phyloP scores from a whole-genome alignment of 139 green algal species.

The Haematococcus lacustris region DNA sequence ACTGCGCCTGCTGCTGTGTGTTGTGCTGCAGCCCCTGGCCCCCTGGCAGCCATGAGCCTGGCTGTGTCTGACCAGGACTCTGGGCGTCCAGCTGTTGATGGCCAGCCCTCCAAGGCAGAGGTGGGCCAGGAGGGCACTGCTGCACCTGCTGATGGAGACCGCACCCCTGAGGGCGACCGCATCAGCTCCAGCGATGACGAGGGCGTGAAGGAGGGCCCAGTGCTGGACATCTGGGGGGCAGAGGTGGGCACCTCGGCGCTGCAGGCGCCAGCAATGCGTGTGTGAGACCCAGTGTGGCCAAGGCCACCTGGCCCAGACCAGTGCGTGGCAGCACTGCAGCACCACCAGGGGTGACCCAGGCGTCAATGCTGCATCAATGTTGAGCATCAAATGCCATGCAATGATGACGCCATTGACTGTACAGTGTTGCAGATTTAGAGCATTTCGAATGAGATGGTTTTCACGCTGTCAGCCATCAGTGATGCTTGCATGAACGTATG shows the following conservation, averaged over 20 bases:
- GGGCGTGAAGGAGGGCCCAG: neutral
- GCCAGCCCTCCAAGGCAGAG: neutral
- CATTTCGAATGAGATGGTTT: too few species aligned
- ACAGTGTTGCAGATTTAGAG: too few species aligned
- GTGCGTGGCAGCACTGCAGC: too few species aligned
- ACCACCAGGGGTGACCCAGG: too few species aligned
- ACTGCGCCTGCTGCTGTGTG: neutral
- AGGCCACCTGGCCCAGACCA: too few species aligned
- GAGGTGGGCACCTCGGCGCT: slow-evolving; percentile 8
- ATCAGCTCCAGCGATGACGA: slow-evolving; percentile 3
- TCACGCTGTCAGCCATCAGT: too few species aligned
- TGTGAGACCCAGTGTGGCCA: too few species aligned
- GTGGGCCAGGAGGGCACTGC: neutral
- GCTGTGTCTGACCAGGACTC: neutral
- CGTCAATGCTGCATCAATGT: too few species aligned
- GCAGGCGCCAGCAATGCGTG: too few species aligned
- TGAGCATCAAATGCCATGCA: too few species aligned
- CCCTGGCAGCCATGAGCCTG: neutral
- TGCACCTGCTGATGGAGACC: neutral
- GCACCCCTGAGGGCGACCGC: slow-evolving; percentile 1
- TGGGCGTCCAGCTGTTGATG: neutral
- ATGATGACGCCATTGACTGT: too few species aligned
- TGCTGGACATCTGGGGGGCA: slow-evolving; percentile 8
- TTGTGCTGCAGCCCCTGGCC: neutral
- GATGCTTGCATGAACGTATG: too few species aligned